Evolutionary conservation across 345 rosid species (phyloP).

Genomic region (Physaria fendleri): DNA sequence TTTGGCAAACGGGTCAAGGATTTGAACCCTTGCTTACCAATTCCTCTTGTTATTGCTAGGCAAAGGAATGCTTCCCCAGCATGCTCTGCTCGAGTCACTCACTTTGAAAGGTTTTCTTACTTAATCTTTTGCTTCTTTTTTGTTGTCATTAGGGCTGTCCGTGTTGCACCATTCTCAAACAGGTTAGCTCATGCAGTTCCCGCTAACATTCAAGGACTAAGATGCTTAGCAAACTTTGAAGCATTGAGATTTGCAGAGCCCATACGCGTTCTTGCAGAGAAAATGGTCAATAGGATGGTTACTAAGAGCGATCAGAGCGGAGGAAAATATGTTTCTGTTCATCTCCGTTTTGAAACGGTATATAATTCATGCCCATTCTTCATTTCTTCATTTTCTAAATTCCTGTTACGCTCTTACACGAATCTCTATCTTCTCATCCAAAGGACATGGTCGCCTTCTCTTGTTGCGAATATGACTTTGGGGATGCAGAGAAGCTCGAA

Average conservation of each 20-base stretch:
- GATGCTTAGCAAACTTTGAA: constrained; percentile 86
- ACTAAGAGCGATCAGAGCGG: constrained; percentile 51
- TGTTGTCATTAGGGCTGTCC: constrained; percentile 83
- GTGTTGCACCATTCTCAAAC: constrained; percentile 96
- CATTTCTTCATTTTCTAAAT: not conserved
- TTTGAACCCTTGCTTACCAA: no score
- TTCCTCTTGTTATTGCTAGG: no score
- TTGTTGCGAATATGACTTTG: constrained; percentile 95
- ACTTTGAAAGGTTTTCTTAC: not conserved
- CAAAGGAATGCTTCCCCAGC: no score
- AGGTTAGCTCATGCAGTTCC: constrained; percentile 90
- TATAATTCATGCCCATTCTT: constrained; percentile 9
- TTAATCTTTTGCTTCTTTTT: constrained; percentile 16
- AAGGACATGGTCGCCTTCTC: constrained; percentile 99
- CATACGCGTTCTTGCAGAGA: constrained; percentile 76
- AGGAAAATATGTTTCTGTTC: constrained; percentile 91
- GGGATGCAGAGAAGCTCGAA: constrained; percentile 77
- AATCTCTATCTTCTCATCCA: not conserved
- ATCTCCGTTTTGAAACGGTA: constrained; percentile 95
- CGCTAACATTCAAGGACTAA: constrained; percentile 63
- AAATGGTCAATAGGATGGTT: constrained; percentile 88
- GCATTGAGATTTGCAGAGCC: constrained; percentile 81
- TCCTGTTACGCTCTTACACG: not conserved
- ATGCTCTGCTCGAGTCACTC: no score
- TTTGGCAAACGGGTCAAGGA: no score